Evolutionary conservation across 768 basidiomycete genomes (phyloP), one percentile per base, ranked within the genome.

Genomic region (Trametes villosa): DNA sequence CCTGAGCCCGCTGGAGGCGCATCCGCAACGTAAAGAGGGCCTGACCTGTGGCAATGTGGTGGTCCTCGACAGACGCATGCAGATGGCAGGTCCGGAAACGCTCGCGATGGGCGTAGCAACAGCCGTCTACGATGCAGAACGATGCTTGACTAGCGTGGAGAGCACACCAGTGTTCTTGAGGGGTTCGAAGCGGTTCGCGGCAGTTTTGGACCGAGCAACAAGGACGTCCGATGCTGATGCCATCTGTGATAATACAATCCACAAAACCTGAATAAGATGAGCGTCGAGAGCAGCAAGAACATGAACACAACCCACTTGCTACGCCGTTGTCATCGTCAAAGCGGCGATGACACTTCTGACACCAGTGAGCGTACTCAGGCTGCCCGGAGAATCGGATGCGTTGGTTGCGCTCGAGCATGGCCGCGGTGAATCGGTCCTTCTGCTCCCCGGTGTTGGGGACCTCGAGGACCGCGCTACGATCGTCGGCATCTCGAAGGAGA

Each of bases 341-440:
- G 6, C 66, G 47, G 0, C 71, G 62, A 2, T 65, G 29, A 60
- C 75, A 76, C 31, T 64, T 61, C 2, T 71, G 46, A 44, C 76
- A 77, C 33, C 59, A 68, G 51, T 77, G 75, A 0, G 36, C 36
- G 53, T 60, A 60, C 47, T 76, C 73, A 0, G 69, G 67, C 31
- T 74, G 72, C 0, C 75, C 71, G 33, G 46, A 41, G 12, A 53
- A 36, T 3, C 50, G 53, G 5, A 77, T 68, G 12, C 60, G 56
- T 9, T 60, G 30, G 41, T 75, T 77, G 4, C 72, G 65, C 1
- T 50, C 63, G 11, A 44, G 15, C 42, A 75, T 73, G 0, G 68
- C 69, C 8, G 48, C 42, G 0, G 38, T 55, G 31, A 76, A 71
- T 1, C 72, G 60, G 29, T 65, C 62, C 9, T 63, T 65, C 36